Conservation (phyloP, 2,329 filamentous ascomycete species). For the Claviceps quebecensis region DNA sequence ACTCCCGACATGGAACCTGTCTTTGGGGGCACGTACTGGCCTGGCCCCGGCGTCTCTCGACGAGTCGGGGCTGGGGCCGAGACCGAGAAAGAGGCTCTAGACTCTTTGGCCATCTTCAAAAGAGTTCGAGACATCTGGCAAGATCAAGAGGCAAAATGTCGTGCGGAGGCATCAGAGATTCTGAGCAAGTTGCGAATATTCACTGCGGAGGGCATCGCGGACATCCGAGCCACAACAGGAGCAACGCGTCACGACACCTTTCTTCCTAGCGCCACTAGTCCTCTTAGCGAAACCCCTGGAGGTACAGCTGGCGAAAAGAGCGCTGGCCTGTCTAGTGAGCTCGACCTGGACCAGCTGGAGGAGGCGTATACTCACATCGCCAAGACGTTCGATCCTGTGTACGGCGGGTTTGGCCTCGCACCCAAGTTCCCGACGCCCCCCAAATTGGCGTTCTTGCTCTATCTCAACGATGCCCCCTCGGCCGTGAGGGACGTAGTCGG, state of each 20-base stretch:
- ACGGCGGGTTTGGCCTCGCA: constrained; percentile 67
- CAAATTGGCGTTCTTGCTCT: constrained; percentile 70
- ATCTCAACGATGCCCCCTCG: constrained; percentile 54
- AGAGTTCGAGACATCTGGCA: constrained; percentile 67
- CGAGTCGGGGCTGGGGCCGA: constrained; percentile 24
- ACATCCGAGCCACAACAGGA: constrained; percentile 22
- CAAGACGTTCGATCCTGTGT: constrained; percentile 61
- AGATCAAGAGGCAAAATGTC: constrained; percentile 69
- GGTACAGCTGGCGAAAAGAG: constrained; percentile 11
- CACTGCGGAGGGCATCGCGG: constrained; percentile 70
- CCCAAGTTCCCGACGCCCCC: constrained; percentile 86
- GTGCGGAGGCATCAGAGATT: constrained; percentile 72
- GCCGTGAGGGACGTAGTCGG: constrained; percentile 82
- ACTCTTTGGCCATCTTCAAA: constrained; percentile 68
- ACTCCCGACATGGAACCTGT: constrained; percentile 87
- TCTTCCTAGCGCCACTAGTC: neutral
- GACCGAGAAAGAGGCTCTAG: constrained; percentile 45
- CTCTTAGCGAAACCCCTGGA: constrained; percentile 2
- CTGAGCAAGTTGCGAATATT: constrained; percentile 72
- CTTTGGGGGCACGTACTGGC: constrained; percentile 95
- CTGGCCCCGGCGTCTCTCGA: constrained; percentile 52
- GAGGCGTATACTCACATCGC: constrained; percentile 75
- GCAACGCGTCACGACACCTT: constrained; percentile 14
- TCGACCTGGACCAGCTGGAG: constrained; percentile 84
- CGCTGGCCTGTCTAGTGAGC: constrained; percentile 42